Percentiles rank a stretch among this genome's conserved stretches.
phyloP scores from a whole-genome alignment of 805 yeast species.

The Hemisphaericaspora nanyangensis region DNA sequence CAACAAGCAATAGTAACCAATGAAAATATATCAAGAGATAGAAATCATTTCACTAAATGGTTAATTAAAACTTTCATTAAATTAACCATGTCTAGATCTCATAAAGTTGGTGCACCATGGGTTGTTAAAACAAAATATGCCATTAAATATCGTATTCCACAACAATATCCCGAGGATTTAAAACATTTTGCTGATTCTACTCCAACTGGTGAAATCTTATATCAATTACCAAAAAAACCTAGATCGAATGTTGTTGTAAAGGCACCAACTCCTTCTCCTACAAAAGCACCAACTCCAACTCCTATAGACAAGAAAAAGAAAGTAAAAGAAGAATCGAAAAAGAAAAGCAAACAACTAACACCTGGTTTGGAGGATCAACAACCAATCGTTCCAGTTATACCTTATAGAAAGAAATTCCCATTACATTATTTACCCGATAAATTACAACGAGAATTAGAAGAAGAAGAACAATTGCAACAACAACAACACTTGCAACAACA shows the following conservation, averaged over 20 bases:
- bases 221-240: conserved; percentile 6
- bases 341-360: not conserved
- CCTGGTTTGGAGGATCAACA: conserved; percentile 3
- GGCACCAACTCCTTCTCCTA: not conserved
- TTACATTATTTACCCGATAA: conserved; percentile 30
- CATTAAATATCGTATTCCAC: conserved; percentile 59
- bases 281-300: not conserved
- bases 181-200: conserved; percentile 35
- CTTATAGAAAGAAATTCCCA: conserved; percentile 20
- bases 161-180: conserved; percentile 55
- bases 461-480: conserved; percentile 4
- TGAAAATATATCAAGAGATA: conserved; percentile 71
- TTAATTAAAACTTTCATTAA: conserved; percentile 85
- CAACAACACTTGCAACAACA: not conserved
- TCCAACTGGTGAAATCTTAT: conserved; percentile 26
- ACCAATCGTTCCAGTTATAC: conserved; percentile 1
- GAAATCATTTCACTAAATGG: conserved; percentile 86
- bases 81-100: conserved; percentile 69
- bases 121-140: conserved; percentile 79
- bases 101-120: conserved; percentile 95
- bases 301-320: not conserved
- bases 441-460: conserved; percentile 13
- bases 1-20: conserved; percentile 70
- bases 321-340: conserved; percentile 4
- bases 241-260: not conserved